Conservation (phyloP, 2,329 filamentous ascomycete genomes). For the Diaporthe capsici region DNA sequence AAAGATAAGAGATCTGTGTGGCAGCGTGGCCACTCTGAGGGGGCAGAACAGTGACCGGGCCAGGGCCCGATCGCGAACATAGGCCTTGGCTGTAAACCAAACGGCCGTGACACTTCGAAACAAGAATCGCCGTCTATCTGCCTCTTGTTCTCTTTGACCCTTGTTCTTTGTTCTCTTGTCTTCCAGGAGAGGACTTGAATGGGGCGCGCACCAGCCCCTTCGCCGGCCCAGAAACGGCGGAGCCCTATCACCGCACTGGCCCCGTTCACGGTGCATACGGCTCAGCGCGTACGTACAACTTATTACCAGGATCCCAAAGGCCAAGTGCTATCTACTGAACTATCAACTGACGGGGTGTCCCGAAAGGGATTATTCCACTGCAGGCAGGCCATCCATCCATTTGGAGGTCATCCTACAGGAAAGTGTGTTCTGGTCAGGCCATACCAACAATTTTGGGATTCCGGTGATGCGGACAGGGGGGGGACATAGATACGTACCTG, state of each 20-base stretch:
- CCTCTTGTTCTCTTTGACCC: slow-evolving; percentile 15
- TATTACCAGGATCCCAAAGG: not conserved
- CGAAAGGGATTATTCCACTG: not conserved
- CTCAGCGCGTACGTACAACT: not conserved
- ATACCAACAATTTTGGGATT: not conserved
- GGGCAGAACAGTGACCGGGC: not conserved
- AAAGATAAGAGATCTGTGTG: slow-evolving; percentile 8
- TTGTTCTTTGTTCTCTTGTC: slow-evolving; percentile 2
- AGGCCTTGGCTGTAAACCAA: slow-evolving; percentile 30
- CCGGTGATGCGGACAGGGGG: not conserved
- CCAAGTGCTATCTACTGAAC: not conserved
- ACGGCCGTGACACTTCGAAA: slow-evolving; percentile 4
- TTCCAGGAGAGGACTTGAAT: slow-evolving; percentile 5
- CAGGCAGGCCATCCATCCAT: not conserved
- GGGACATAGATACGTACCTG: not conserved
- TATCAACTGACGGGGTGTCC: not conserved
- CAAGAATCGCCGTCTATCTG: slow-evolving; percentile 12
- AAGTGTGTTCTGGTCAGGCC: not conserved
- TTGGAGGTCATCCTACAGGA: not conserved
- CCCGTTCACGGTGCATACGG: not conserved
- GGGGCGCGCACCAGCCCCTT: slow-evolving; percentile 3
- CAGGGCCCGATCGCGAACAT: slow-evolving; percentile 5
- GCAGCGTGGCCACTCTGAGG: not conserved
- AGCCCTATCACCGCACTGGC: slow-evolving; percentile 4
- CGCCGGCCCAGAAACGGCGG: slow-evolving; percentile 1